Conservation (phyloP, 1,284 basidiomycete species). For the Rhizoctonia solani region DNA sequence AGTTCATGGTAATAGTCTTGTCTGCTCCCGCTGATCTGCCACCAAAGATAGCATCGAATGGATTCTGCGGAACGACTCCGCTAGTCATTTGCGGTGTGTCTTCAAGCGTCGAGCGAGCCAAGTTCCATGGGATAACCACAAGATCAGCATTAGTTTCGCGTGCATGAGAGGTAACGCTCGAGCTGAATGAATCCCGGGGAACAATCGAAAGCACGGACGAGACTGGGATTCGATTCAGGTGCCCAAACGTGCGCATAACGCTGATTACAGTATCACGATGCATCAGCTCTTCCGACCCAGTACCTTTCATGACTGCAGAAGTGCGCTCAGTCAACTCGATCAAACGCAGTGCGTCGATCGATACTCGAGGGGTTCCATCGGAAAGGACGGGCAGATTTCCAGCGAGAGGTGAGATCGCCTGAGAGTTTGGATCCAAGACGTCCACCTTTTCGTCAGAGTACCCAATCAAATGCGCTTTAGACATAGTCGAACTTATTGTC, state of each 20-base stretch:
- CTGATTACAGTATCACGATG: slow-evolving; percentile 79
- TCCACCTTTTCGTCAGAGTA: slow-evolving; percentile 24
- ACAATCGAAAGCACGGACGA: slow-evolving; percentile 65
- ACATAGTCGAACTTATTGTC: background rate
- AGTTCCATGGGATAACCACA: slow-evolving; percentile 78
- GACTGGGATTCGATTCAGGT: slow-evolving; percentile 70
- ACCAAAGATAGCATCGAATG: slow-evolving; percentile 69
- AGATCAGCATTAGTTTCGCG: slow-evolving; percentile 66
- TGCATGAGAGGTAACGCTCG: slow-evolving; percentile 67
- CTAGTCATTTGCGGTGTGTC: background rate
- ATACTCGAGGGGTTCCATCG: slow-evolving; percentile 29
- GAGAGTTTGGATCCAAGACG: slow-evolving; percentile 33
- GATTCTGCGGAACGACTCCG: slow-evolving; percentile 47
- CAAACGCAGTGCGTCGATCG: slow-evolving; percentile 77
- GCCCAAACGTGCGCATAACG: slow-evolving; percentile 80
- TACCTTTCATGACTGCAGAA: slow-evolving; percentile 81
- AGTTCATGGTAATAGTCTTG: slow-evolving; percentile 54
- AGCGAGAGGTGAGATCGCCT: background rate
- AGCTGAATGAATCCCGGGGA: slow-evolving; percentile 69
- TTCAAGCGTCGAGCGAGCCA: slow-evolving; percentile 36
- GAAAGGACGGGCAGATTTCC: slow-evolving; percentile 35
- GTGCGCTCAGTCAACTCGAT: slow-evolving; percentile 87
- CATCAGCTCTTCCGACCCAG: slow-evolving; percentile 66
- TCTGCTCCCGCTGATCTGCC: slow-evolving; percentile 26
- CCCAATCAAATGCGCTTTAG: slow-evolving; percentile 26